Conservation (phyloP, 1,284 basidiomycete genomes). For the Apiotrichum gracile region DNA sequence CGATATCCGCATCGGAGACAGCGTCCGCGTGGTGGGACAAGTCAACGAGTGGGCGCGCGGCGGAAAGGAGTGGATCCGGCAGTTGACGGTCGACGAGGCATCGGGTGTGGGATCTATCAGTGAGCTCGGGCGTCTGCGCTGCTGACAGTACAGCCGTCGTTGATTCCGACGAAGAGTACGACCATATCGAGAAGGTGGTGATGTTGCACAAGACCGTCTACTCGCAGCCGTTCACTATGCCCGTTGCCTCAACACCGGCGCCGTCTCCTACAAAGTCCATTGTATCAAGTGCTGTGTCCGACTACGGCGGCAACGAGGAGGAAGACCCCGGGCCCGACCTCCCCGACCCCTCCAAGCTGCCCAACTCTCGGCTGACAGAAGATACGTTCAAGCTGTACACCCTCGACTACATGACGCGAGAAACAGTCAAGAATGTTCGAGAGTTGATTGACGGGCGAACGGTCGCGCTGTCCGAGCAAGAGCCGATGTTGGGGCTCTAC, state of each 20-base stretch:
- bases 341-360: constrained; percentile 28
- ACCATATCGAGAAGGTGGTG: constrained; percentile 19
- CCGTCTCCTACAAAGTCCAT: background rate
- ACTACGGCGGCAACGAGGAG: constrained; percentile 11
- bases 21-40: constrained; percentile 30
- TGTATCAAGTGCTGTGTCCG: constrained; percentile 11
- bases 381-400: constrained; percentile 38
- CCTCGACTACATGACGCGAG: constrained; percentile 34
- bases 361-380: constrained; percentile 31
- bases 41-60: constrained; percentile 33
- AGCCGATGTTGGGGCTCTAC: background rate
- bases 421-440: constrained; percentile 8
- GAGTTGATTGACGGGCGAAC: background rate
- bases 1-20: constrained; percentile 40
- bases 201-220: constrained; percentile 29
- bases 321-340: constrained; percentile 20
- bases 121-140: constrained; percentile 6
- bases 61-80: constrained; percentile 25
- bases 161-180: constrained; percentile 31
- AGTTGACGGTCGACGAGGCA: constrained; percentile 31
- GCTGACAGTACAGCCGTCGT: constrained; percentile 26
- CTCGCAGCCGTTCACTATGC: constrained; percentile 29
- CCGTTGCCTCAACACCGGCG: background rate
- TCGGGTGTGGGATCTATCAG: constrained; percentile 28
- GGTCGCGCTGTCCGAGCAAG: no score